Evolutionary conservation across 2,329 filamentous ascomycete genomes (phyloP).

Genomic region (Tolypocladium album): DNA sequence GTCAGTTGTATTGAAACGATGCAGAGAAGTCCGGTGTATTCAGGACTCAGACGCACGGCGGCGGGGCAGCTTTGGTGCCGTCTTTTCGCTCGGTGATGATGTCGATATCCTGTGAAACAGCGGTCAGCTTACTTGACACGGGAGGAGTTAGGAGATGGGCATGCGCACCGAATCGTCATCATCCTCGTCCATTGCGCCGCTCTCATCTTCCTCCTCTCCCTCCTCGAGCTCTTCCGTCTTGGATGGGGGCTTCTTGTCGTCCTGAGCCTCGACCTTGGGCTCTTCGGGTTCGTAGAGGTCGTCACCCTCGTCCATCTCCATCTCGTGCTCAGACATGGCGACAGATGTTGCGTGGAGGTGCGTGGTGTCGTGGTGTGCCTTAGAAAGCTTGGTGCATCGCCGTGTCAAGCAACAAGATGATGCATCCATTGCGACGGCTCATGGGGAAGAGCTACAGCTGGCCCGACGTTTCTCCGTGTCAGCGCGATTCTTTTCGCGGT

Average conservation of each 20-base stretch:
- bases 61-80: constrained; percentile 47
- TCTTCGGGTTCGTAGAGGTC: constrained; percentile 57
- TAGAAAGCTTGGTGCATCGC: not conserved
- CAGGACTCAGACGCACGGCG: constrained; percentile 33
- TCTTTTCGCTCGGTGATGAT: constrained; percentile 60
- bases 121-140: not conserved
- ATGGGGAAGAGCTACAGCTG: constrained; percentile 5
- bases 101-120: constrained; percentile 45
- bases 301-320: constrained; percentile 60
- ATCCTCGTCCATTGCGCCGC: constrained; percentile 49
- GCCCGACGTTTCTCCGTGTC: constrained; percentile 18
- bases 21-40: not conserved
- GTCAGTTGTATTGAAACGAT: constrained; percentile 1
- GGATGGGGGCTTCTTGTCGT: constrained; percentile 16
- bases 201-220: constrained; percentile 53
- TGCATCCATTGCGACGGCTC: not conserved
- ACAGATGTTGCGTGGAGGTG: constrained; percentile 1
- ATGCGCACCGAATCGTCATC: constrained; percentile 32
- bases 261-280: constrained; percentile 25
- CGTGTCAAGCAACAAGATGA: not conserved
- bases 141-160: not conserved
- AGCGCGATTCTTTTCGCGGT: not conserved
- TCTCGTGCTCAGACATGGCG: constrained; percentile 20
- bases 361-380: not conserved
- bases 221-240: constrained; percentile 49